phyloP scores from a whole-genome alignment of 2,329 filamentous ascomycete species.

The Gremmenia infestans region DNA sequence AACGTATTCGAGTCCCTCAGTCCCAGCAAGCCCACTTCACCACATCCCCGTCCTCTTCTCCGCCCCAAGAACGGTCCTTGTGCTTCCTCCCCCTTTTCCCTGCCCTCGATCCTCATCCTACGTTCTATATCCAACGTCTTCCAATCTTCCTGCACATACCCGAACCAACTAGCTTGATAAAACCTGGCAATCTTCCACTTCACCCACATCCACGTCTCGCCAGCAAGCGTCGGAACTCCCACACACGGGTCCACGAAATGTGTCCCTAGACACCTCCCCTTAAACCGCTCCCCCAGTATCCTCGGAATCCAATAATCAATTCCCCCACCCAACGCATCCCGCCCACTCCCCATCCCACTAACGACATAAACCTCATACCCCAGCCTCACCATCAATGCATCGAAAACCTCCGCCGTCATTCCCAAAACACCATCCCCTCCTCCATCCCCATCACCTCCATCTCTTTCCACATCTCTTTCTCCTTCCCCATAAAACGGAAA shows the following conservation, averaged over 20 bases:
- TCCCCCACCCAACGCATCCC: constrained; percentile 39
- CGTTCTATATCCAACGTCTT: constrained; percentile 31
- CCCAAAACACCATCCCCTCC: constrained; percentile 36
- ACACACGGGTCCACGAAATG: constrained; percentile 58
- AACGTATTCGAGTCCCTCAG: constrained; percentile 37
- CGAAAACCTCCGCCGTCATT: constrained; percentile 48
- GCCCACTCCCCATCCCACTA: constrained; percentile 47
- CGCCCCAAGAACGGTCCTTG: constrained; percentile 1
- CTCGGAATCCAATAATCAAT: constrained; percentile 48
- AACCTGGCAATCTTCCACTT: constrained; percentile 52
- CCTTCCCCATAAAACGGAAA: constrained; percentile 32
- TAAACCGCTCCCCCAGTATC: constrained; percentile 43
- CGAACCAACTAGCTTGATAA: constrained; percentile 46
- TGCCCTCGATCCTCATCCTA: not conserved
- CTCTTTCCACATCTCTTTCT: not conserved
- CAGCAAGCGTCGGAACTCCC: constrained; percentile 40
- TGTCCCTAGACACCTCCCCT: constrained; percentile 49
- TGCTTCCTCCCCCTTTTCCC: not conserved
- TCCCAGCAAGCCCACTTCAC: constrained; percentile 17
- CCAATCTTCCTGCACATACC: constrained; percentile 51
- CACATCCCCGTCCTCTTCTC: constrained; percentile 1
- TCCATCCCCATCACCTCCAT: not conserved
- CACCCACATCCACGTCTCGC: constrained; percentile 44
- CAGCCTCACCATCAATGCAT: constrained; percentile 55
- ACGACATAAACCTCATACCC: constrained; percentile 55